These are phyloP conservation scores for Epichloe amarillans DNA, from an alignment of 2,329 filamentous ascomycete genomes.

Conservation along the genomic window DNA sequence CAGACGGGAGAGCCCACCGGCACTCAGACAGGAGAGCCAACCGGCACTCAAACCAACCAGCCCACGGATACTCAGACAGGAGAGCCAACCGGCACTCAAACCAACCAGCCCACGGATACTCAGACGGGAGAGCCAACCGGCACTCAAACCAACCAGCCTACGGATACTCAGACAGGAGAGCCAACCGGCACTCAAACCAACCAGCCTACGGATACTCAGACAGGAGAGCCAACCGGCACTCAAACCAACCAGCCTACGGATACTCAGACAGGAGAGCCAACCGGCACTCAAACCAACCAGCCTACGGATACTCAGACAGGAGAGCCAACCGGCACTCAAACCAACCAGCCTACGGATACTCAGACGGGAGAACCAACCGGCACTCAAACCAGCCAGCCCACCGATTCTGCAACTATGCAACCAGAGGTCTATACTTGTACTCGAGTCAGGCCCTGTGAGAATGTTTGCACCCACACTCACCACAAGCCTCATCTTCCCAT, in stretches of 20 bases:
- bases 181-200: neutral
- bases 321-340: neutral
- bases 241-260: neutral
- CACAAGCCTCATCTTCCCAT: neutral
- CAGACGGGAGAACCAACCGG: neutral
- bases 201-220: neutral
- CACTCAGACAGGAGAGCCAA: too few relatives aligned
- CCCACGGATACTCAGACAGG: too few relatives aligned
- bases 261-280: neutral
- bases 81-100: too few relatives aligned
- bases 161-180: neutral
- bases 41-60: too few relatives aligned
- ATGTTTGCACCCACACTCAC: neutral
- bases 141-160: neutral
- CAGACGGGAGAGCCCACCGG: too few relatives aligned
- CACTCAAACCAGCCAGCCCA: neutral
- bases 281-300: neutral
- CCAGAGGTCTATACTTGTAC: neutral
- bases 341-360: neutral
- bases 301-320: neutral
- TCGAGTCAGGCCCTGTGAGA: too few relatives aligned
- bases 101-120: neutral
- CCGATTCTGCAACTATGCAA: neutral
- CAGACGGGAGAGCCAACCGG: neutral
- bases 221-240: neutral